Conservation (phyloP, 2,329 filamentous ascomycete genomes). For the Alternaria sp. region DNA sequence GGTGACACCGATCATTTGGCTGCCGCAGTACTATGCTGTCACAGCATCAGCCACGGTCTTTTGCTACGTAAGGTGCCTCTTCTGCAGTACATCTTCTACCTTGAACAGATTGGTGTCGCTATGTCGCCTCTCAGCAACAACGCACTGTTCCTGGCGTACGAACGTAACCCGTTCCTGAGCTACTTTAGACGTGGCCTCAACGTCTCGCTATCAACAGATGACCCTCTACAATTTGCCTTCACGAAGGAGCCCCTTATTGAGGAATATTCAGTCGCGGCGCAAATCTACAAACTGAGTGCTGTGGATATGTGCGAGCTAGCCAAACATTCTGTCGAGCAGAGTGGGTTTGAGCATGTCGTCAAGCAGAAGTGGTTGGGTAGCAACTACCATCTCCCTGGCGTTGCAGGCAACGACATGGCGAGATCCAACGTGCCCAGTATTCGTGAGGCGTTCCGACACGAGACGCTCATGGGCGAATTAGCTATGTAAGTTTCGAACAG, state of each 20-base stretch:
- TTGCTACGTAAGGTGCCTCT: constrained; percentile 91
- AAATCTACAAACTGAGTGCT: constrained; percentile 96
- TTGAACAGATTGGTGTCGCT: constrained; percentile 96
- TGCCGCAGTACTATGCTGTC: constrained; percentile 87
- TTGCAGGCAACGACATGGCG: constrained; percentile 85
- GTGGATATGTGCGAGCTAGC: constrained; percentile 99
- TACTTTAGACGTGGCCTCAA: constrained; percentile 96
- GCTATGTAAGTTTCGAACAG: constrained; percentile 69
- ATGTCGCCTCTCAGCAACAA: constrained; percentile 99
- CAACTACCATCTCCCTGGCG: constrained; percentile 78
- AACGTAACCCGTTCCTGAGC: constrained; percentile 92
- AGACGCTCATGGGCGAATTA: constrained; percentile 83
- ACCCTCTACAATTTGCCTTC: constrained; percentile 96
- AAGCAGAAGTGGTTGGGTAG: constrained; percentile 92
- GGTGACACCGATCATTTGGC: constrained; percentile 96
- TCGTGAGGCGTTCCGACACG: constrained; percentile 85
- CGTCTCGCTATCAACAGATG: constrained; percentile 94
- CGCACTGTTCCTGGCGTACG: constrained; percentile 92
- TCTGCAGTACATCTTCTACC: constrained; percentile 95
- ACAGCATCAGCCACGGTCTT: constrained; percentile 96
- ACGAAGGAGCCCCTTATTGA: constrained; percentile 98
- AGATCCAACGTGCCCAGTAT: constrained; percentile 97
- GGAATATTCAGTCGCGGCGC: constrained; percentile 95
- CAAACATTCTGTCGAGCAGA: constrained; percentile 94
- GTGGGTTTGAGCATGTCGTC: constrained; percentile 85